phyloP scores from a whole-genome alignment of 2,329 filamentous ascomycete species.

The Xylaria sp. region DNA sequence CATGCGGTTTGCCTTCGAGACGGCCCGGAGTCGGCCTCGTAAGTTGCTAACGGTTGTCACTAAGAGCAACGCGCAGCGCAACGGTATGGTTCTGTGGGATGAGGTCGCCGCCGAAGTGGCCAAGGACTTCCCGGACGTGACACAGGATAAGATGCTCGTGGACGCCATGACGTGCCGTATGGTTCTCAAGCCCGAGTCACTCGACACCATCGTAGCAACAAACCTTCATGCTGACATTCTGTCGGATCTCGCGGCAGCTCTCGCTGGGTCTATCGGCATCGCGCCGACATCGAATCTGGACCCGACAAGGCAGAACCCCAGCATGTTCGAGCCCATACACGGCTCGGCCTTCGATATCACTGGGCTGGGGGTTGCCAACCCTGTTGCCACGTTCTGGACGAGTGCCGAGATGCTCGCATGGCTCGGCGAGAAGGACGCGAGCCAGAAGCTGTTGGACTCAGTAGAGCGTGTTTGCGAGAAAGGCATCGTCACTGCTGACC shows the following conservation, averaged over 20 bases:
- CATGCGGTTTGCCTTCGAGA: slow-evolving; percentile 72
- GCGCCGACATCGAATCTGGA: slow-evolving; percentile 77
- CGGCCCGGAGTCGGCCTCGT: slow-evolving; percentile 64
- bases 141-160: slow-evolving; percentile 73
- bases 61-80: slow-evolving; percentile 73
- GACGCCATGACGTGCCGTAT: slow-evolving; percentile 75
- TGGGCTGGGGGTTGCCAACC: slow-evolving; percentile 67
- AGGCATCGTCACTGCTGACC: slow-evolving; percentile 64
- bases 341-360: slow-evolving; percentile 69
- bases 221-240: slow-evolving; percentile 75
- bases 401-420: slow-evolving; percentile 68
- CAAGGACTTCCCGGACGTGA: slow-evolving; percentile 69
- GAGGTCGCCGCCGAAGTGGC: slow-evolving; percentile 67
- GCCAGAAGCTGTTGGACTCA: slow-evolving; percentile 60
- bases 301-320: slow-evolving; percentile 64
- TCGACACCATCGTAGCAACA: slow-evolving; percentile 73
- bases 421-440: slow-evolving; percentile 65
- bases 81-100: slow-evolving; percentile 77
- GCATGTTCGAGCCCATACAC: slow-evolving; percentile 72
- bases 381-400: slow-evolving; percentile 69
- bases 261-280: slow-evolving; percentile 78
- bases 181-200: slow-evolving; percentile 67
- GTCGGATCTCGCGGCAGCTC: slow-evolving; percentile 73
- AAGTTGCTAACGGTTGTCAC: slow-evolving; percentile 72
- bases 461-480: slow-evolving; percentile 65